Evolutionary conservation across 257 asterid species (phyloP).

Genomic region (Solanum chilense): DNA sequence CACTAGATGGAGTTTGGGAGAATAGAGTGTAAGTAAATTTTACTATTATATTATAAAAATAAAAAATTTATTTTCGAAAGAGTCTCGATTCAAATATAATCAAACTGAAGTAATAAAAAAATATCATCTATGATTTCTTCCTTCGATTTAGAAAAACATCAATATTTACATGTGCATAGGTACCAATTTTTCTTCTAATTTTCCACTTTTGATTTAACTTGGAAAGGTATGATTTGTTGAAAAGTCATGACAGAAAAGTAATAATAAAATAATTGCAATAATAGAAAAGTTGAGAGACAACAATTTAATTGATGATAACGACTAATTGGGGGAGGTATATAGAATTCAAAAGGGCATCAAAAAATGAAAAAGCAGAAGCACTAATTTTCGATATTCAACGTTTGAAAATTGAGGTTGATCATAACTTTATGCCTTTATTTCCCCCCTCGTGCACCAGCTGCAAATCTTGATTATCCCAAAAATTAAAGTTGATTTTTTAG

Average conservation of each 20-base stretch:
- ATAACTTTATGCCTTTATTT: not conserved
- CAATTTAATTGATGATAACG: not conserved
- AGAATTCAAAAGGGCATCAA: not conserved
- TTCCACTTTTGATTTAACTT: not conserved
- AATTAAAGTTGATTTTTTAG: no score
- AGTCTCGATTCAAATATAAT: no score
- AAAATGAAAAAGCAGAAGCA: not conserved
- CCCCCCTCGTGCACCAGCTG: not conserved
- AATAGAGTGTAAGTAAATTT: no score
- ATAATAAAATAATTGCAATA: not conserved
- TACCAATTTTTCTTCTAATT: not conserved
- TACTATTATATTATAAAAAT: no score
- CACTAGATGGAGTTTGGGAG: no score
- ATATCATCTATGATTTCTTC: no score
- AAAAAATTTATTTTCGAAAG: no score
- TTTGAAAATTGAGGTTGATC: slow-evolving; percentile 1
- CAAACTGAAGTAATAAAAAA: no score
- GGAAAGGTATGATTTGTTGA: not conserved
- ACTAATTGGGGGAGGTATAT: not conserved
- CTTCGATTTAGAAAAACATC: no score
- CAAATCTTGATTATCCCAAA: no score
- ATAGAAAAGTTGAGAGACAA: not conserved
- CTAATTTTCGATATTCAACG: slow-evolving; percentile 16
- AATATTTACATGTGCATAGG: not conserved
- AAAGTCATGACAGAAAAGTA: not conserved